Evolutionary conservation across 768 basidiomycete species (phyloP), one percentile per base, ranked within the genome.

Genomic region (Trametes meyenii): DNA sequence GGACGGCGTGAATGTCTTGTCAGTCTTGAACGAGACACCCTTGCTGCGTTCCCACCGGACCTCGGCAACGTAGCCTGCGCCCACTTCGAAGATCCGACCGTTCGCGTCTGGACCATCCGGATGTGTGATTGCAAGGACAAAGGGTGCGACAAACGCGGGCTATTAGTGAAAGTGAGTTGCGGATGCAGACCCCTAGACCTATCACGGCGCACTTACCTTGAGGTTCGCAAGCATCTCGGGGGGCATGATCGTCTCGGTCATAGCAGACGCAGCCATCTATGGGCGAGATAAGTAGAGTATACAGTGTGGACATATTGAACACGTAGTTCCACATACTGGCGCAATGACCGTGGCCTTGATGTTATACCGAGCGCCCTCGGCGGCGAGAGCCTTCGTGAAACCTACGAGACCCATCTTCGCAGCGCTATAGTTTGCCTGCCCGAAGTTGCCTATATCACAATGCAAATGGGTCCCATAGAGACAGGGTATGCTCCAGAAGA

Each of bases 361-460:
- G 67, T 85, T 85, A 73, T 96, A 95, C 74, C 96, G 97, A 39
- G 80, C 89, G 38, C 97, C 97, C 75, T 99, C 97, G 23, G 85
- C 79, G 3, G 96, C 94, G 38, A 99, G 83, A 5, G 96, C 94
- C 73, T 94, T 94, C 17, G 95, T 93, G 76, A 98, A 97, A 0
- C 81, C 89, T 52, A 98, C 82, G 38, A 99, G 84, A 65, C 89
- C 94, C 93, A 97, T 96, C 82, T 99, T 98, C 1, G 96, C 96
- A 2, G 96, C 94, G 49, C 94, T 95, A 75, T 98, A 99, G 74
- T 98, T 99, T 13, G 94, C 88, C 75, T 98, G 96, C 11, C 97
- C 97, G 71, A 96, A 92, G 78, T 96, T 98, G 8, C 94, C 90
- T 92, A 63, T 12, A 33, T 24, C 26, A 3, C 29, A 14, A 36